These are phyloP conservation scores for Cladosporium sp. DNA, from an alignment of 2,329 filamentous ascomycete species.

Conservation along the genomic window DNA sequence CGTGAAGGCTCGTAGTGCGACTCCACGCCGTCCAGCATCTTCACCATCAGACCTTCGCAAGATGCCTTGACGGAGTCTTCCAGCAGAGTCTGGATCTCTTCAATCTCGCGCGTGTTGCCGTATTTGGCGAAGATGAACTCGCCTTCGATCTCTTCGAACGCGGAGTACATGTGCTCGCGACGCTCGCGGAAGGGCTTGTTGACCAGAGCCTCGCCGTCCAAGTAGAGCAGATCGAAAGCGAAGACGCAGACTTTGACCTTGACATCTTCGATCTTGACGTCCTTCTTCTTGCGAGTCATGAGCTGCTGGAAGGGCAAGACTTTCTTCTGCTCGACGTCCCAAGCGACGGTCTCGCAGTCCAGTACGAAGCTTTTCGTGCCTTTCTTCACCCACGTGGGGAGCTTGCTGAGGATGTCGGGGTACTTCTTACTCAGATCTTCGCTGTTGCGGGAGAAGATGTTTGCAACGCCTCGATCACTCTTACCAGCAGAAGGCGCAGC, in stretches of 20 bases:
- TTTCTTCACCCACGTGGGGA: conserved; percentile 84
- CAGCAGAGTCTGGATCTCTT: conserved; percentile 88
- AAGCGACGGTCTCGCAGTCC: conserved; percentile 97
- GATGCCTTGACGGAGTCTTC: conserved; percentile 95
- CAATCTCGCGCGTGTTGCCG: conserved; percentile 84
- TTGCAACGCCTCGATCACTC: conserved; percentile 72
- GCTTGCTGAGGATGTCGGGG: conserved; percentile 86
- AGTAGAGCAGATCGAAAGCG: conserved; percentile 90
- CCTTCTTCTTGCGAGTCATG: conserved; percentile 97
- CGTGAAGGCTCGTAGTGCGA: conserved; percentile 96
- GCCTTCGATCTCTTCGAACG: conserved; percentile 78
- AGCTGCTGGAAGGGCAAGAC: conserved; percentile 95
- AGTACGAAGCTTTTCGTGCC: conserved; percentile 93
- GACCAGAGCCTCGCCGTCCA: conserved; percentile 88
- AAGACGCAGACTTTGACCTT: conserved; percentile 98
- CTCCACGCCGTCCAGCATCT: conserved; percentile 93
- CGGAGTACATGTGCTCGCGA: conserved; percentile 69
- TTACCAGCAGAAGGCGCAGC: conserved; percentile 63
- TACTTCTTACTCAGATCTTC: conserved; percentile 98
- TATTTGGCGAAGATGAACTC: conserved; percentile 89
- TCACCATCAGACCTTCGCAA: conserved; percentile 98
- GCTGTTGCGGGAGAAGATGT: conserved; percentile 96
- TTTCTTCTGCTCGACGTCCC: conserved; percentile 94
- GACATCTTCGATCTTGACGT: conserved; percentile 92
- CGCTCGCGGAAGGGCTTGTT: conserved; percentile 84